phyloP scores from a whole-genome alignment of 1,284 basidiomycete genomes.

The Ustilago cynodontis region DNA sequence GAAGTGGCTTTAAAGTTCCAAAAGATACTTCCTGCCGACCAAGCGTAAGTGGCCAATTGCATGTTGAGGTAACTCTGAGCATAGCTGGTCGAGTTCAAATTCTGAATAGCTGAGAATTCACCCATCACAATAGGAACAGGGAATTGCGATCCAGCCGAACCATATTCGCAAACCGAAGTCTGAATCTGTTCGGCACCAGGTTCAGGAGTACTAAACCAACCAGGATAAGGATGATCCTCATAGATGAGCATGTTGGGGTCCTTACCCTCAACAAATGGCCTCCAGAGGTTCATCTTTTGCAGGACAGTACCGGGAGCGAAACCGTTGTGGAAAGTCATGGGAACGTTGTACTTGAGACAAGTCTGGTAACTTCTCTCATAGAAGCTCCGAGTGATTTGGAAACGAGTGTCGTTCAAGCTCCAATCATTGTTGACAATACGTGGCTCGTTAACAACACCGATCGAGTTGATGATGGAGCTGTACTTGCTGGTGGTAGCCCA shows the following conservation, averaged over 20 bases:
- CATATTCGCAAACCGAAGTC: constrained; percentile 55
- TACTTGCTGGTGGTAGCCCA: constrained; percentile 59
- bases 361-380: constrained; percentile 56
- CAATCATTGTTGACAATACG: constrained; percentile 45
- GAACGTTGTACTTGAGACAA: constrained; percentile 45
- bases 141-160: constrained; percentile 26
- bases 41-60: constrained; percentile 63
- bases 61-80: constrained; percentile 47
- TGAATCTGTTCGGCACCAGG: constrained; percentile 38
- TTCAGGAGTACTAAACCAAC: constrained; percentile 57
- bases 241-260: constrained; percentile 62
- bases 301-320: constrained; percentile 41
- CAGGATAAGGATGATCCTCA: constrained; percentile 67
- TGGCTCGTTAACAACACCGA: constrained; percentile 67
- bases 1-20: constrained; percentile 64
- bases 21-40: constrained; percentile 66
- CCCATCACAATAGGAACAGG: constrained; percentile 60
- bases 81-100: constrained; percentile 33
- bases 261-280: constrained; percentile 55
- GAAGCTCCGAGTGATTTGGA: constrained; percentile 39
- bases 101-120: constrained; percentile 61
- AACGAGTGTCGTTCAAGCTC: constrained; percentile 32
- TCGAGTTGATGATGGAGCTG: constrained; percentile 60
- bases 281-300: constrained; percentile 54
- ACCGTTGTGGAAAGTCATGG: constrained; percentile 65